phyloP scores from a whole-genome alignment of 2,329 filamentous ascomycete genomes.

The Penicillium sp. region DNA sequence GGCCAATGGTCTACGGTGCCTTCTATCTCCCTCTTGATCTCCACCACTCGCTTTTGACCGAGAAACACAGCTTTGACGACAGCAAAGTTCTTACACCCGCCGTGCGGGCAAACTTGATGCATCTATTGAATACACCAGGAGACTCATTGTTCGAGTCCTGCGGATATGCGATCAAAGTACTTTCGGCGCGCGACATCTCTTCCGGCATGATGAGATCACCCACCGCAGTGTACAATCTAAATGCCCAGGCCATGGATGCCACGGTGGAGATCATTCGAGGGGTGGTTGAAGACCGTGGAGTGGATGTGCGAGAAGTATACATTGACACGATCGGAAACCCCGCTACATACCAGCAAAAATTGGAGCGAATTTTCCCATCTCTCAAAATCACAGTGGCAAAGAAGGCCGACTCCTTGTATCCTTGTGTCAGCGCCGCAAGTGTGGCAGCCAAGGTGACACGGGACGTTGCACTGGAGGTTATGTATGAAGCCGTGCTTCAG shows the following conservation, averaged over 20 bases:
- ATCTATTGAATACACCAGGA: conserved; percentile 64
- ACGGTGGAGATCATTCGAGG: conserved; percentile 78
- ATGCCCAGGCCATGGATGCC: conserved; percentile 91
- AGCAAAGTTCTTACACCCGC: conserved; percentile 83
- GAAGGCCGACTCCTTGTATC: conserved; percentile 90
- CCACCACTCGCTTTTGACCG: conserved; percentile 70
- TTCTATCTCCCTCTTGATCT: conserved; percentile 68
- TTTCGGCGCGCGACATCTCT: conserved; percentile 81
- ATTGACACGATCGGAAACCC: conserved; percentile 92
- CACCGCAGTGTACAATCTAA: conserved; percentile 73
- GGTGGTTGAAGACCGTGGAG: conserved; percentile 66
- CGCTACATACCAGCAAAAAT: conserved; percentile 74
- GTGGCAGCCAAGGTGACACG: conserved; percentile 96
- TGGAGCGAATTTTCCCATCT: conserved; percentile 80
- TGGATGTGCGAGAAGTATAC: conserved; percentile 85
- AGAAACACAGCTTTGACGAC: conserved; percentile 86
- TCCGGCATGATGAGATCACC: conserved; percentile 68
- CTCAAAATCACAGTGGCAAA: conserved; percentile 73
- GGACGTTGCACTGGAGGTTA: conserved; percentile 80
- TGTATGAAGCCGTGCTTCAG: conserved; percentile 58
- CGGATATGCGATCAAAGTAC: conserved; percentile 78
- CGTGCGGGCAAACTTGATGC: conserved; percentile 72
- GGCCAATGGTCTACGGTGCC: conserved; percentile 65
- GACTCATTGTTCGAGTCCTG: conserved; percentile 61
- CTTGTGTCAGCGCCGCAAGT: conserved; percentile 87